Evolutionary conservation across 306 rosid genomes (phyloP), one percentile per base, ranked within the genome.

Genomic region (Cucurbita moschata): DNA sequence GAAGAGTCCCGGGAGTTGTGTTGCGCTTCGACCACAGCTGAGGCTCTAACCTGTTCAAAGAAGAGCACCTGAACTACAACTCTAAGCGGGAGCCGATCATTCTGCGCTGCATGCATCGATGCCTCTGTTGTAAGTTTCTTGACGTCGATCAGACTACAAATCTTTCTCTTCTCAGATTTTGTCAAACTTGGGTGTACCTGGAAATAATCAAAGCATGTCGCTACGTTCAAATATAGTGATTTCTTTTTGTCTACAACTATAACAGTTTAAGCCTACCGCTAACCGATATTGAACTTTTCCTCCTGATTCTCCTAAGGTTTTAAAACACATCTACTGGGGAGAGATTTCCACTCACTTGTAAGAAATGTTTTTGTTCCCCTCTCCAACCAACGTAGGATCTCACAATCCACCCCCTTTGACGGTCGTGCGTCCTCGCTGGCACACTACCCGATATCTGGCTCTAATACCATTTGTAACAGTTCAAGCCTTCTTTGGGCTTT

Each of bases 21-120:
- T 2, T 30, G 60, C 3, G 47, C 52, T 15, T 43, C 82, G 5
- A 39, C 57, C 1, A 65, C 75, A 30, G 86, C 75, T 5, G 96
- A 76, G 4, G 90, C 88, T 78, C 96, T 85, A 5, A 95, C 76
- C 86, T 88, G 99, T 86, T 95, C 97, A 42, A 91, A 88, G 80
- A 80, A 95, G 51, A 95, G 96, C 77, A 89, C 93, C 81, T 91
- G 99, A 73, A 95, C 97, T 16, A 91, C 87, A 1, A 91, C 90
- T 65, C 99, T 86, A 62, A 95, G 93, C 5, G 99, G 99, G 54
- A 95, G 99, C 5, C 85, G 88, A 58, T 95, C 97, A 5, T 91
- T 95, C 77, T 95, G 96, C 1, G 96, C 99, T 3, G 97, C 99
- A 1, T 95, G 96, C 85, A 79, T 86, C 0, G 97, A 89, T 1